Evolutionary conservation across 225 moss, liverwort and hornwort genomes (phyloP).

Genomic region (Ulota crispa): DNA sequence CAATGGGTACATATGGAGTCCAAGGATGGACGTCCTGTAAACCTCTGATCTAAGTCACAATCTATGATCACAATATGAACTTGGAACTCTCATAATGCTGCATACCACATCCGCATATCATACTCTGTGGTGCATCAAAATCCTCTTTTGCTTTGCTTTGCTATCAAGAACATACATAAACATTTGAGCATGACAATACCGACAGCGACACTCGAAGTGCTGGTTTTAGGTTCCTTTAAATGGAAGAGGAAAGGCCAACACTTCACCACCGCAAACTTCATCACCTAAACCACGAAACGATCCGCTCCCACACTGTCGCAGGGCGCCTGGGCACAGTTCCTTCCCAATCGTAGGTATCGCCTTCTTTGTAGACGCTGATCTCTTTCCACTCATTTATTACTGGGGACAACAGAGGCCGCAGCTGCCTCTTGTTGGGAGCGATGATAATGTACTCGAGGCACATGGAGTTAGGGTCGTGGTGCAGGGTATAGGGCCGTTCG

Average conservation of each 20-base stretch:
- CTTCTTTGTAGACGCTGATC: constrained; percentile 1
- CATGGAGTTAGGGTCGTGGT: not conserved
- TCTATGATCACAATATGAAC: not conserved
- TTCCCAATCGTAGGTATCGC: not conserved
- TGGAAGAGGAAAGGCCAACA: not conserved
- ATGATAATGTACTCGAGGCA: constrained; percentile 17
- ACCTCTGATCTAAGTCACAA: not conserved
- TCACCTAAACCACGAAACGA: not conserved
- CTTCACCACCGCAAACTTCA: not conserved
- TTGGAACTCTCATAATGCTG: not conserved
- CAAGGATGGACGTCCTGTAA: not conserved
- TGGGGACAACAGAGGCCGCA: not conserved
- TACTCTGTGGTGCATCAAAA: not conserved
- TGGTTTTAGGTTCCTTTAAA: not conserved
- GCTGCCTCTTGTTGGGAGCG: not conserved
- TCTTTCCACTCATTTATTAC: not conserved
- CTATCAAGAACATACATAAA: not conserved
- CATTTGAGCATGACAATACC: not conserved
- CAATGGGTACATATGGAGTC: not conserved
- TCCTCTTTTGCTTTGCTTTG: not conserved
- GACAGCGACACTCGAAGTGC: not conserved
- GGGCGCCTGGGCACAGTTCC: not conserved
- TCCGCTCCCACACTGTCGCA: not conserved
- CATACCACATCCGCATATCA: not conserved
- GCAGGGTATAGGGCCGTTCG: not conserved